Conservation (phyloP, 2,329 filamentous ascomycete genomes). For the Aspergillus carbonarius region DNA sequence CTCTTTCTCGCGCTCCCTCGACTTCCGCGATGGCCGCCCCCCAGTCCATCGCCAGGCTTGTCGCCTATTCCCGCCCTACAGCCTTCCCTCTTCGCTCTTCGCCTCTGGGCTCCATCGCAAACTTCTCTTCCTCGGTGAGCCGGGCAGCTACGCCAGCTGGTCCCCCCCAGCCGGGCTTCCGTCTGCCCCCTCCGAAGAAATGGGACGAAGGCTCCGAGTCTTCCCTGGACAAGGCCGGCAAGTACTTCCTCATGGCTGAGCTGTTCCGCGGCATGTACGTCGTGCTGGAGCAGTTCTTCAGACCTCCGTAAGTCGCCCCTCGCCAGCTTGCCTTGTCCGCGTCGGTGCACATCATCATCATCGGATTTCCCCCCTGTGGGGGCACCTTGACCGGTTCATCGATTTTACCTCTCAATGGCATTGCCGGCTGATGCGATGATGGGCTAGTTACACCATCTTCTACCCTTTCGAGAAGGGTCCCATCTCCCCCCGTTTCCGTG, state of each 20-base stretch:
- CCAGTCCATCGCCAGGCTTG: constrained; percentile 44
- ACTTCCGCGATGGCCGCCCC: constrained; percentile 45
- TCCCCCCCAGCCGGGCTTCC: constrained; percentile 76
- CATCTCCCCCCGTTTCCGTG: constrained; percentile 95
- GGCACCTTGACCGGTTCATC: not conserved
- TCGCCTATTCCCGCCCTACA: constrained; percentile 42
- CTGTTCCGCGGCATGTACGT: constrained; percentile 98
- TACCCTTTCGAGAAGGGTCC: constrained; percentile 99
- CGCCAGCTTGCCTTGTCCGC: not conserved
- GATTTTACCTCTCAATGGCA: not conserved
- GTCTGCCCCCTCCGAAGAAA: constrained; percentile 67
- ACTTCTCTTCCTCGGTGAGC: constrained; percentile 65
- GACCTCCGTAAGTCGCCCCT: constrained; percentile 76
- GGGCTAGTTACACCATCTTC: constrained; percentile 88
- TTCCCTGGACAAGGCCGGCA: constrained; percentile 78
- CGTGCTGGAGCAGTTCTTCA: constrained; percentile 95
- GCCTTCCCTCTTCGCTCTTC: constrained; percentile 30
- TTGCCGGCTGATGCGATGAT: not conserved
- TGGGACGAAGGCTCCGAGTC: constrained; percentile 81
- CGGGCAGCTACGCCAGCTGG: constrained; percentile 67
- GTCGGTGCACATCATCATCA: not conserved
- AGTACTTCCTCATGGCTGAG: constrained; percentile 94
- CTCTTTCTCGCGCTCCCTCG: constrained; percentile 13
- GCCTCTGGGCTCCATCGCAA: constrained; percentile 50
- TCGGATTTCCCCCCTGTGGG: not conserved